Evolutionary conservation across 371 early-diverging fungal species (phyloP).

Genomic region (Lichtheimia corymbifera): DNA sequence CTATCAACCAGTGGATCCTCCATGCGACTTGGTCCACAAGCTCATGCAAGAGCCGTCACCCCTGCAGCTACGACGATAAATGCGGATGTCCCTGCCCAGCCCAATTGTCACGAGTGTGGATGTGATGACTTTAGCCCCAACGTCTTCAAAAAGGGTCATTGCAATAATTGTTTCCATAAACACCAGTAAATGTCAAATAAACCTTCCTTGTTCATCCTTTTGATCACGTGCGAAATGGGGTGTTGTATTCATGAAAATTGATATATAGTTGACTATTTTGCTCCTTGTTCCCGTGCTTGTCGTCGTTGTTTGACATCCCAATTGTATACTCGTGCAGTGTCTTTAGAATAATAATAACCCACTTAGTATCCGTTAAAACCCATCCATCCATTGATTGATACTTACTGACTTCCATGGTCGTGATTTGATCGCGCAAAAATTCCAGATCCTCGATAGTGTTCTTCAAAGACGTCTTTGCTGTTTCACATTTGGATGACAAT

Average conservation of each 20-base stretch:
- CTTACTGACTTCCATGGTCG: conserved; percentile 96
- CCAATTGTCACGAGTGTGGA: conserved; percentile 56
- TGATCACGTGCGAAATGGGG: not conserved
- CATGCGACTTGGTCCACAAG: not conserved
- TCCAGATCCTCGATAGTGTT: conserved; percentile 90
- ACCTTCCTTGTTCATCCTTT: not conserved
- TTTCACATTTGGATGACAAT: conserved; percentile 71
- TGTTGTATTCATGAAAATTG: too few species aligned
- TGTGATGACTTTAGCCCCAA: conserved; percentile 69
- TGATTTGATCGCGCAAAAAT: conserved; percentile 93
- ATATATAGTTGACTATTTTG: conserved; percentile 5
- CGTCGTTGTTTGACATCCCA: conserved; percentile 94
- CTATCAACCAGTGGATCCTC: not conserved
- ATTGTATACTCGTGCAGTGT: conserved; percentile 96
- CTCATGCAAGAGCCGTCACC: conserved; percentile 3
- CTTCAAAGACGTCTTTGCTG: conserved; percentile 71
- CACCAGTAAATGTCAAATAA: conserved; percentile 23
- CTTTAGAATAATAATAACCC: conserved; percentile 20
- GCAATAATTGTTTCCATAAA: conserved; percentile 73
- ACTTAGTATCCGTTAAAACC: not conserved
- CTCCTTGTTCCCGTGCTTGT: conserved; percentile 46
- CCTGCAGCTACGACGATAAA: not conserved
- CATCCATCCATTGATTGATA: not conserved
- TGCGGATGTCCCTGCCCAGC: not conserved
- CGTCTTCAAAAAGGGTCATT: conserved; percentile 66